A percentile compares a stretch with the other conserved stretches of the same genome.
phyloP scores from a whole-genome alignment of 2,329 filamentous ascomycete species.

The Fusarium sp. region DNA sequence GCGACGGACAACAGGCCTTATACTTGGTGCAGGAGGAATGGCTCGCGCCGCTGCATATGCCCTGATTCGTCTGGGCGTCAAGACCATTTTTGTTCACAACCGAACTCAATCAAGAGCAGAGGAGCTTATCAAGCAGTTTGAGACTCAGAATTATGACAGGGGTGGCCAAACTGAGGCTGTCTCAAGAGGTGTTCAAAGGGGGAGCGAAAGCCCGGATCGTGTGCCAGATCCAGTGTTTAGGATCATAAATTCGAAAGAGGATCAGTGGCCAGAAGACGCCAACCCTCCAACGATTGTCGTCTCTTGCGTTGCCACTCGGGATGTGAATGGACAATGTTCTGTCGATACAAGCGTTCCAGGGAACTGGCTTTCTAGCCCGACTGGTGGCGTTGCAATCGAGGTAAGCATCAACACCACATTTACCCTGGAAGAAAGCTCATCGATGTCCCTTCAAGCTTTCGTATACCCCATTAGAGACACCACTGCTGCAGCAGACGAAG shows the following conservation, averaged over 20 bases:
- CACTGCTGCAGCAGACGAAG: not conserved
- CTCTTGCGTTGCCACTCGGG: conserved; percentile 4
- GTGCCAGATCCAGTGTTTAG: not conserved
- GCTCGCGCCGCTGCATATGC: conserved; percentile 16
- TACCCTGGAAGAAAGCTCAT: fast-evolving
- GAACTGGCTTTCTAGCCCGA: conserved; percentile 3
- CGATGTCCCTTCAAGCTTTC: not conserved
- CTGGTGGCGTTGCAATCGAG: conserved; percentile 17
- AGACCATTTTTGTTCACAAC: conserved; percentile 3
- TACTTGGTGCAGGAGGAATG: conserved; percentile 16
- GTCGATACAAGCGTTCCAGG: conserved; percentile 11
- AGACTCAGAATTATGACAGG: fast-evolving
- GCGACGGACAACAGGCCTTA: conserved; percentile 5
- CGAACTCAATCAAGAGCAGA: conserved; percentile 4
- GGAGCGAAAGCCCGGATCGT: not conserved
- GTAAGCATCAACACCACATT: not conserved
- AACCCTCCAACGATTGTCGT: not conserved
- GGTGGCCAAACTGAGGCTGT: fast-evolving
- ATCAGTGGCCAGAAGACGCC: not conserved
- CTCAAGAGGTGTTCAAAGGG: fast-evolving
- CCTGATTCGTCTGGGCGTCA: not conserved
- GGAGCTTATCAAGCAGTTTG: not conserved
- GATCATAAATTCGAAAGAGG: not conserved
- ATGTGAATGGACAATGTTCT: not conserved
- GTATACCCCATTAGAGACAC: conserved; percentile 8